These are phyloP conservation scores for Blepharisma undulans DNA, from an alignment of 169 alveolate genomes.

Conservation along the genomic window DNA sequence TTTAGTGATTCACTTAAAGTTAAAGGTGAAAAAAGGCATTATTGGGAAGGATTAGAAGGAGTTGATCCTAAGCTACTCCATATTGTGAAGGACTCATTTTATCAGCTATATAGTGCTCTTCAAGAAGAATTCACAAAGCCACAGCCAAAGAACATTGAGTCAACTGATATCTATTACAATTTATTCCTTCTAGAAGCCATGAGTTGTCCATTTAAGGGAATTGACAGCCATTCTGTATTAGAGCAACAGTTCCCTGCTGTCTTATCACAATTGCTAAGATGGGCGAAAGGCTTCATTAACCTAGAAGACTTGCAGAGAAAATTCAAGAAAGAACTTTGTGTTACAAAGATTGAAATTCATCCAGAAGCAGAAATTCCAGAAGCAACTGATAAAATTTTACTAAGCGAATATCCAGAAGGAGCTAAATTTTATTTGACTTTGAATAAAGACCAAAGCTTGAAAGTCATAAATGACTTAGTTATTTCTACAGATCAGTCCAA, in stretches of 20 bases:
- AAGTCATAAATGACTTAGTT: background rate
- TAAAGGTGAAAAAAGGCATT: slow-evolving; percentile 16
- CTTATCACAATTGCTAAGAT: background rate
- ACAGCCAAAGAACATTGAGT: background rate
- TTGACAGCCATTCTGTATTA: slow-evolving; percentile 26
- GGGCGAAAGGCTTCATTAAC: slow-evolving; percentile 28
- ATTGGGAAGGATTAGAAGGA: slow-evolving; percentile 23
- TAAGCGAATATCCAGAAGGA: background rate
- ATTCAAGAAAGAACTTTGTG: background rate
- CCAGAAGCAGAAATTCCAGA: background rate
- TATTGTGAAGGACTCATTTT: slow-evolving; percentile 6
- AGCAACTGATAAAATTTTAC: background rate
- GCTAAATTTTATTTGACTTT: background rate
- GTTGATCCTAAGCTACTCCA: slow-evolving; percentile 1
- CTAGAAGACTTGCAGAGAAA: background rate
- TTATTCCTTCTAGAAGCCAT: slow-evolving; percentile 19
- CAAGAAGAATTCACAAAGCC: slow-evolving; percentile 25
- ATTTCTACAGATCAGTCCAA: background rate
- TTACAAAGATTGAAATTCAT: background rate
- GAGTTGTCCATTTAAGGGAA: slow-evolving; percentile 13
- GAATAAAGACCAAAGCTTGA: background rate
- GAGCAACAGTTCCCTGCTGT: background rate
- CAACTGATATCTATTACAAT: background rate
- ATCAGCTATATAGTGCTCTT: background rate
- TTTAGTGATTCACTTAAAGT: background rate